Conservation (phyloP, 129 eudicot species). For the Saposhnikovia divaricata region DNA sequence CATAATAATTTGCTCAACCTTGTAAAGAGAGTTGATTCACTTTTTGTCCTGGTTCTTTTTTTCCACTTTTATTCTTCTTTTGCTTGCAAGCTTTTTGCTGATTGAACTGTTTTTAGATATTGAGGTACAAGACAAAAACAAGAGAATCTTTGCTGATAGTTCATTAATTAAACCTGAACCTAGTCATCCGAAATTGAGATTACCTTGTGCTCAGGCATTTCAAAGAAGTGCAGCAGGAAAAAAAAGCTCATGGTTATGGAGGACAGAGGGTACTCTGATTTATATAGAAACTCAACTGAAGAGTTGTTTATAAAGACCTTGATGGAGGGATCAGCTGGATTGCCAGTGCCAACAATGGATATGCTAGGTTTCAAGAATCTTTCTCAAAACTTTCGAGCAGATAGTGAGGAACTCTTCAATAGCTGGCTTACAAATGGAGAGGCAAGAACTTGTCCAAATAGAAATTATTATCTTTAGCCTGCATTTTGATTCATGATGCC, state of each 20-base stretch:
- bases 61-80: neutral
- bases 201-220: constrained; percentile 15
- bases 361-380: constrained; percentile 60
- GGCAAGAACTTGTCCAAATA: constrained; percentile 27
- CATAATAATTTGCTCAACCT: neutral
- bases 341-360: constrained; percentile 62
- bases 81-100: neutral
- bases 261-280: constrained; percentile 54
- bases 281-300: constrained; percentile 61
- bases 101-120: constrained; percentile 10
- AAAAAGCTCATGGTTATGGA: constrained; percentile 44
- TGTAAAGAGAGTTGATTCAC: neutral
- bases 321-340: constrained; percentile 59
- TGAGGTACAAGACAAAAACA: constrained; percentile 29
- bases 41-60: neutral
- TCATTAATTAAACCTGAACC: neutral
- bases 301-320: constrained; percentile 53
- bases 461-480: neutral
- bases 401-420: constrained; percentile 66
- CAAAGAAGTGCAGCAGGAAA: constrained; percentile 27
- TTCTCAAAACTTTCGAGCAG: constrained; percentile 39
- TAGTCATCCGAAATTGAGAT: constrained; percentile 20
- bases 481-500: neutral
- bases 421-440: constrained; percentile 71
- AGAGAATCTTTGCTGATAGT: constrained; percentile 17